phyloP scores from a whole-genome alignment of 371 early-diverging fungal genomes.

The Zychaea mexicana region DNA sequence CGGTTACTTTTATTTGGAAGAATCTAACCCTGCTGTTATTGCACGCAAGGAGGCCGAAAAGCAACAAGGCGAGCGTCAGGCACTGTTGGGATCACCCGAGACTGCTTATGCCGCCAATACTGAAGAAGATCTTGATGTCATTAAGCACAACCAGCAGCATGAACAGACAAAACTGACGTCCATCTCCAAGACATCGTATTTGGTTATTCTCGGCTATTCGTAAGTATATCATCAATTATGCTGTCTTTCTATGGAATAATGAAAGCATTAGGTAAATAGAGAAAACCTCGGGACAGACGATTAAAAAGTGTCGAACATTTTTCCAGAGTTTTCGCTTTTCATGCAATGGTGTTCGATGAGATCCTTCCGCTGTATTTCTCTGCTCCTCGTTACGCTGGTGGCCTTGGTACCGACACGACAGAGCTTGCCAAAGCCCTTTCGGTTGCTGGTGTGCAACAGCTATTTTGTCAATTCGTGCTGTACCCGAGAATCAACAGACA shows the following conservation, averaged over 20 bases:
- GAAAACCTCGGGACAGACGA: too few relatives aligned
- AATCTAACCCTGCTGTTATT: constrained; percentile 57
- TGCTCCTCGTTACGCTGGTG: constrained; percentile 55
- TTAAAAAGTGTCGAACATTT: too few relatives aligned
- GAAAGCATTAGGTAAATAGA: background rate
- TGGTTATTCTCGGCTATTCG: constrained; percentile 44
- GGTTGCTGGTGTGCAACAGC: constrained; percentile 49
- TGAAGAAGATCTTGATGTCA: background rate
- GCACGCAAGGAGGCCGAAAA: constrained; percentile 12
- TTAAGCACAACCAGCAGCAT: background rate
- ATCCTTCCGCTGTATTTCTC: constrained; percentile 65
- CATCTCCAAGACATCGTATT: constrained; percentile 27
- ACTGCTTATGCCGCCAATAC: background rate
- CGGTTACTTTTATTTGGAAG: constrained; percentile 74
- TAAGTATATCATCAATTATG: too few relatives aligned
- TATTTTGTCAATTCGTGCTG: constrained; percentile 52
- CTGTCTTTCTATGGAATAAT: background rate
- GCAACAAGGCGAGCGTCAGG: constrained; percentile 2
- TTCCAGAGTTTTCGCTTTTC: constrained; percentile 58
- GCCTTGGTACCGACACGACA: constrained; percentile 45
- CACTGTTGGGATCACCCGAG: background rate
- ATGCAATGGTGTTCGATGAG: constrained; percentile 77
- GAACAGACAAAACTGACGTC: background rate
- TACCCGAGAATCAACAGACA: constrained; percentile 55
- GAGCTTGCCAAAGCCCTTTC: constrained; percentile 51